Conservation (phyloP, 2,329 filamentous ascomycete species). For the Esteya vermicola region DNA sequence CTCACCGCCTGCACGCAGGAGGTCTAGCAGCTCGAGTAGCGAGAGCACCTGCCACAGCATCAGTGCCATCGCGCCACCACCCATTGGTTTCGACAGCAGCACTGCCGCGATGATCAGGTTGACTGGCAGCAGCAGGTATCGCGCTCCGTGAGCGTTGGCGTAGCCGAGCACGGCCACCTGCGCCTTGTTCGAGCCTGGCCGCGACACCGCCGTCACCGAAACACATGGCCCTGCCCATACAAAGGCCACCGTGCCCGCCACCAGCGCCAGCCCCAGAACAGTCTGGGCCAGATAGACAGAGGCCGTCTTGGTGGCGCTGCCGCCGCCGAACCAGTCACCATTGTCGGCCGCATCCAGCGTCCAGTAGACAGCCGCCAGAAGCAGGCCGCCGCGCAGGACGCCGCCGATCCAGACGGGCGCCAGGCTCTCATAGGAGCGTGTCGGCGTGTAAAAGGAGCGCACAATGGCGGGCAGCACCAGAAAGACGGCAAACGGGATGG, state of each 20-base stretch:
- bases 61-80: conserved; percentile 66
- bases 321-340: conserved; percentile 58
- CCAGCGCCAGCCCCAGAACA: conserved; percentile 64
- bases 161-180: conserved; percentile 76
- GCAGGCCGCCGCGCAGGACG: conserved; percentile 60
- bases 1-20: conserved; percentile 24
- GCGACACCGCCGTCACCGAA: conserved; percentile 44
- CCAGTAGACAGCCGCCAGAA: conserved; percentile 75
- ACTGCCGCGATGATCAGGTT: conserved; percentile 66
- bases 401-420: conserved; percentile 74
- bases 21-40: conserved; percentile 49
- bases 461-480: conserved; percentile 59
- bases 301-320: conserved; percentile 53
- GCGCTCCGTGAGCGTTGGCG: conserved; percentile 80
- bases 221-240: conserved; percentile 76
- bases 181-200: conserved; percentile 25
- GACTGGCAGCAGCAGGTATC: conserved; percentile 72
- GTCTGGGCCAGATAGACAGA: conserved; percentile 70
- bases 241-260: conserved; percentile 74
- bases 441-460: conserved; percentile 67
- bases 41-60: conserved; percentile 83
- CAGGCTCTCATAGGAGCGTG: conserved; percentile 75
- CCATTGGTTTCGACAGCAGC: conserved; percentile 88
- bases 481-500: conserved; percentile 63
- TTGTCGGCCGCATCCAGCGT: conserved; percentile 79